Percentiles rank a stretch among this genome's conserved stretches.
Evolutionary conservation across 2,329 filamentous ascomycete genomes (phyloP).

Genomic region (Exophiala oligosperma): DNA sequence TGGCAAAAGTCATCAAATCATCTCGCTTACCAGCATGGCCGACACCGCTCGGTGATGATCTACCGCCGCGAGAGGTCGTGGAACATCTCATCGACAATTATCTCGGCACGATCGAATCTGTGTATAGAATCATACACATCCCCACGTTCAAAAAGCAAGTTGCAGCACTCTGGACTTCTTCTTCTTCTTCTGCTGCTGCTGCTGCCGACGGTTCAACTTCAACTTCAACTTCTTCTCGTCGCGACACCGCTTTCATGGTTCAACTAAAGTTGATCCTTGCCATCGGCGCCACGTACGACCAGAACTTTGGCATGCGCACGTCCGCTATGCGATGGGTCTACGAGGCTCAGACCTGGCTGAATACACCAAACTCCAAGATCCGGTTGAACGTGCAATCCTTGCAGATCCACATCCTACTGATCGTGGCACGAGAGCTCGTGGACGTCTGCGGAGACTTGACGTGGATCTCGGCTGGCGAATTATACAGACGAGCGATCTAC

Average conservation of each 20-base stretch:
- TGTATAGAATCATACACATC: conserved; percentile 58
- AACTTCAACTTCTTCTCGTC: conserved; percentile 35
- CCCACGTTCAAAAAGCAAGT: conserved; percentile 59
- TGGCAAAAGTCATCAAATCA: conserved; percentile 56
- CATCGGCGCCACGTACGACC: conserved; percentile 55
- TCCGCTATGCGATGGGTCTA: conserved; percentile 58
- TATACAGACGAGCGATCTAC: conserved; percentile 55
- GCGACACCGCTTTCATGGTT: conserved; percentile 52
- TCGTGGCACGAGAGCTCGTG: conserved; percentile 39
- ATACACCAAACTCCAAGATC: conserved; percentile 40
- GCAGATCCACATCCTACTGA: conserved; percentile 45
- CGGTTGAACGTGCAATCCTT: conserved; percentile 52
- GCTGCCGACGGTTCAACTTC: conserved; percentile 25
- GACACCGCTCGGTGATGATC: conserved; percentile 38
- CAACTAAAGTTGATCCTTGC: conserved; percentile 61
- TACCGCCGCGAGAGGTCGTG: conserved; percentile 68
- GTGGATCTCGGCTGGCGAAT: conserved; percentile 40
- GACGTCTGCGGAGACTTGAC: conserved; percentile 38
- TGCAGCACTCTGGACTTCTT: conserved; percentile 50
- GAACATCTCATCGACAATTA: conserved; percentile 83
- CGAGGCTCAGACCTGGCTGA: conserved; percentile 57
- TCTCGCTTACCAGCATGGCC: conserved; percentile 52
- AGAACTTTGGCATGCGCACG: conserved; percentile 50
- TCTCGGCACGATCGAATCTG: conserved; percentile 58
- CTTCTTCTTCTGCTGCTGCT: too few species aligned